These are phyloP conservation scores for Globisporangium paddicum DNA, from an alignment of 352 stramenopile genomes.

Conservation along the genomic window DNA sequence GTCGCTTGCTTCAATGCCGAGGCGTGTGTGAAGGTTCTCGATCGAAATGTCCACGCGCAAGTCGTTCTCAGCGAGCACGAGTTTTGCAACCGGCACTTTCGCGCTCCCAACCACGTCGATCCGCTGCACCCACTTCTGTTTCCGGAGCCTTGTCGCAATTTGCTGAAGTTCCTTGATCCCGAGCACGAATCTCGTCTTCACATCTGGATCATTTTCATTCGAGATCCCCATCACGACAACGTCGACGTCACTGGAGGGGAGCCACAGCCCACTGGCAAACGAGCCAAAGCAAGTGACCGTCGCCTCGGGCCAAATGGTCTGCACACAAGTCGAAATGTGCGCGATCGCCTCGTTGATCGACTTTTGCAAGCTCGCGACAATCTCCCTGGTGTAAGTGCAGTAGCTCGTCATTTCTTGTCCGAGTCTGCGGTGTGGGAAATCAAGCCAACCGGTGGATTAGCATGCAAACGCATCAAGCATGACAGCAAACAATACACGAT, in stretches of 20 bases:
- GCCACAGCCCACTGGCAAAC: constrained; percentile 83
- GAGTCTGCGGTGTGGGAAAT: too few relatives aligned
- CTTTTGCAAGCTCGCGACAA: constrained; percentile 45
- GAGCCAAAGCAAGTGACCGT: constrained; percentile 77
- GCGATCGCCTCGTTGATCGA: constrained; percentile 72
- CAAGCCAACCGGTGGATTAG: too few relatives aligned
- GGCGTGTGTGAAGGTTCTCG: constrained; percentile 74
- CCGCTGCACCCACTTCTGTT: constrained; percentile 68
- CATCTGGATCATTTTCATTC: constrained; percentile 27
- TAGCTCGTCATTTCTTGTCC: constrained; percentile 64
- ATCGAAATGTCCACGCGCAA: constrained; percentile 88
- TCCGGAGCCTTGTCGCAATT: constrained; percentile 40
- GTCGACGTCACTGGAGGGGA: constrained; percentile 86
- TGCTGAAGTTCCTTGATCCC: constrained; percentile 53
- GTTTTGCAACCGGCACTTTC: constrained; percentile 85
- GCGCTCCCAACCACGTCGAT: constrained; percentile 80
- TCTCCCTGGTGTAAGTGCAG: constrained; percentile 52
- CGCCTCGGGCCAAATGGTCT: constrained; percentile 72
- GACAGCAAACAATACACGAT: not conserved
- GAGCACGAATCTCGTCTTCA: constrained; percentile 42
- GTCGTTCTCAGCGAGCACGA: constrained; percentile 51
- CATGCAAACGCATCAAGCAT: too few relatives aligned
- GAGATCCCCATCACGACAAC: constrained; percentile 79
- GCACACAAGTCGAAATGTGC: constrained; percentile 57
- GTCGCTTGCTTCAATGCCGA: constrained; percentile 80